phyloP scores from a whole-genome alignment of 805 yeast genomes.

The Metschnikowia vanudenii region DNA sequence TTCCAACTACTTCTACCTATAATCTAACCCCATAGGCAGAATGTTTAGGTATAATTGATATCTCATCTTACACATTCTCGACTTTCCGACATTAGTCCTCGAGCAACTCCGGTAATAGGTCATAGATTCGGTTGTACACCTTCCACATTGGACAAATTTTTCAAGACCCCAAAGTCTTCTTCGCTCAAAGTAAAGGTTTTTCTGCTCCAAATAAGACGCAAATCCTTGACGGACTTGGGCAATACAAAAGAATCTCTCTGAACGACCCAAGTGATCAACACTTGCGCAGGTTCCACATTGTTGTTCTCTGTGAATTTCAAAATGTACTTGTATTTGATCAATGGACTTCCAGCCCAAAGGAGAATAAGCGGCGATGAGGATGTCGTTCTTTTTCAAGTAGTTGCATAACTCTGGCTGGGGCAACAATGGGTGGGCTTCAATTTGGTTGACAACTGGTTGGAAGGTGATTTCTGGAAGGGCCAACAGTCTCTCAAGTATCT shows the following conservation, averaged over 20 bases:
- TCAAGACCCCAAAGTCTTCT: constrained; percentile 37
- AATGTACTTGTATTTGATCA: too few relatives aligned
- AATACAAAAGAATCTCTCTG: constrained; percentile 19
- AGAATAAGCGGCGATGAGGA: constrained; percentile 17
- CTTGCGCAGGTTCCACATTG: constrained; percentile 17
- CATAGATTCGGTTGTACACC: too few relatives aligned
- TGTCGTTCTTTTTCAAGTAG: constrained; percentile 12
- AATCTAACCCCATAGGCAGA: too few relatives aligned
- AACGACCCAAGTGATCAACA: constrained; percentile 19
- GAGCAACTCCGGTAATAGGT: too few relatives aligned
- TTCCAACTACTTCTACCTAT: too few relatives aligned
- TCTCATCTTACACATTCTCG: too few relatives aligned
- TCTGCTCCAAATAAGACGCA: constrained; percentile 37
- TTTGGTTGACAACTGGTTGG: constrained; percentile 23
- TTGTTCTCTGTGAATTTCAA: constrained; percentile 15
- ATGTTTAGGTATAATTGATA: too few relatives aligned
- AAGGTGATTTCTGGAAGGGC: too few relatives aligned
- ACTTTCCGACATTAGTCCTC: too few relatives aligned
- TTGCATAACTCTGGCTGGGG: constrained; percentile 16
- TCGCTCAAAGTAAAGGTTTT: constrained; percentile 34
- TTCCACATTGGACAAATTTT: too few relatives aligned
- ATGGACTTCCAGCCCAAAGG: too few relatives aligned
- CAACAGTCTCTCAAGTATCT: too few relatives aligned
- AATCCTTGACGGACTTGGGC: constrained; percentile 23
- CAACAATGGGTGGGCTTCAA: constrained; percentile 22